These are phyloP conservation scores for Tylopilus sp. DNA, from an alignment of 768 basidiomycete species.

Conservation along the genomic window DNA sequence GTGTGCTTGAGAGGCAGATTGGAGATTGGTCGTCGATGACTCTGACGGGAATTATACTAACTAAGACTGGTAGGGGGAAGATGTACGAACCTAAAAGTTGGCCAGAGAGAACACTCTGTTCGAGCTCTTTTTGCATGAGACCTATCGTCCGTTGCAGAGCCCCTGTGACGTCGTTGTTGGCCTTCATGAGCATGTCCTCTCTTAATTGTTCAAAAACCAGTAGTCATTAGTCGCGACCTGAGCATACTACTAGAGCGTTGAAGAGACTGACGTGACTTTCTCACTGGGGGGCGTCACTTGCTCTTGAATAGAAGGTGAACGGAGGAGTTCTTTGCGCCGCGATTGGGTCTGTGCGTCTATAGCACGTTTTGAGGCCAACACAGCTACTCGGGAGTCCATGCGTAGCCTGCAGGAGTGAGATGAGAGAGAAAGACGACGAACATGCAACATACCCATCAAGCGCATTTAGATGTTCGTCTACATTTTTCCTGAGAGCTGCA, in stretches of 20 bases:
- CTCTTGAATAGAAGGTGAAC: slow-evolving; percentile 46
- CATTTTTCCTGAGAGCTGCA: slow-evolving; percentile 45
- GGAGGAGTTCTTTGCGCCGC: slow-evolving; percentile 66
- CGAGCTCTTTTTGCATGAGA: slow-evolving; percentile 90
- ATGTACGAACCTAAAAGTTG: slow-evolving; percentile 73
- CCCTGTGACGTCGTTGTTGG: slow-evolving; percentile 87
- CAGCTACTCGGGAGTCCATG: slow-evolving; percentile 61
- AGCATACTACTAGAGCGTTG: background rate
- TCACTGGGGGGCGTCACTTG: slow-evolving; percentile 44
- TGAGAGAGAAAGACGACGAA: background rate
- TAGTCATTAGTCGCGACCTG: background rate
- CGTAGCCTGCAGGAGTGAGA: slow-evolving; percentile 43
- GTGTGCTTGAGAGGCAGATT: slow-evolving; percentile 71
- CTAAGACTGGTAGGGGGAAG: background rate
- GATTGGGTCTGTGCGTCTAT: slow-evolving; percentile 62
- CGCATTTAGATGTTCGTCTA: slow-evolving; percentile 44
- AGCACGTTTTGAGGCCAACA: slow-evolving; percentile 64
- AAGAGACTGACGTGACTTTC: slow-evolving; percentile 55
- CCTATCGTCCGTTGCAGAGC: slow-evolving; percentile 79
- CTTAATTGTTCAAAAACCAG: slow-evolving; percentile 33
- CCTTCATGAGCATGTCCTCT: slow-evolving; percentile 84
- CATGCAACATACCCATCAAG: slow-evolving; percentile 53
- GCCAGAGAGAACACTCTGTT: slow-evolving; percentile 78
- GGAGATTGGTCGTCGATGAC: slow-evolving; percentile 72
- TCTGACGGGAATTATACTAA: slow-evolving; percentile 41